These are phyloP conservation scores for Prototheca cutis DNA, from an alignment of 163 green algal species.

Conservation along the genomic window DNA sequence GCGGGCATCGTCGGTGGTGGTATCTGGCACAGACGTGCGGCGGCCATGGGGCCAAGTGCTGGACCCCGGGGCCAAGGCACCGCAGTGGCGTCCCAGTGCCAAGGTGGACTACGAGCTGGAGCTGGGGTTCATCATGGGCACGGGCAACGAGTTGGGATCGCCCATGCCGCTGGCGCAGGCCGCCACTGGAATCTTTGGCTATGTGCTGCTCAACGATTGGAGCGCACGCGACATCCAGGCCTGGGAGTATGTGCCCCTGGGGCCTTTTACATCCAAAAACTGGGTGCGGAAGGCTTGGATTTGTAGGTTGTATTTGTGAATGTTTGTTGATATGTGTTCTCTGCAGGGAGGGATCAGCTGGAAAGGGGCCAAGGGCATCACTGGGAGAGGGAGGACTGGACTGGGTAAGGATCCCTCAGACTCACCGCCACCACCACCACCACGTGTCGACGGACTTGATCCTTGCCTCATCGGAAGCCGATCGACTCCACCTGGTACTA, in stretches of 20 bases:
- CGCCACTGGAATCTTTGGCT: conserved; percentile 73
- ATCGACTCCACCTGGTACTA: too few species aligned
- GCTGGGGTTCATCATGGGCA: conserved; percentile 66
- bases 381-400: too few species aligned
- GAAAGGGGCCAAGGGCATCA: too few species aligned
- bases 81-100: conserved; percentile 16
- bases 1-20: conserved; percentile 72
- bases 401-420: too few species aligned
- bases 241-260: conserved; percentile 88
- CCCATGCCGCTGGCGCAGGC: conserved; percentile 51
- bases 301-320: background rate
- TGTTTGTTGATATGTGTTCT: background rate
- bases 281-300: conserved; percentile 43
- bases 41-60: conserved; percentile 43
- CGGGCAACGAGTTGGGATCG: conserved; percentile 63
- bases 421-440: too few species aligned
- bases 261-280: conserved; percentile 89
- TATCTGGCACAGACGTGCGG: conserved; percentile 59
- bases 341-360: too few species aligned
- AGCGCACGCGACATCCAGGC: conserved; percentile 82
- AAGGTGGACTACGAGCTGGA: conserved; percentile 87
- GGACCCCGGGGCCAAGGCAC: background rate
- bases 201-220: conserved; percentile 94
- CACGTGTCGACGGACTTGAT: too few species aligned
- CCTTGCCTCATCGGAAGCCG: too few species aligned